Base-by-base conservation (phyloP, 495 filamentous ascomycete species). In the Penicillium paxilli region DNA sequence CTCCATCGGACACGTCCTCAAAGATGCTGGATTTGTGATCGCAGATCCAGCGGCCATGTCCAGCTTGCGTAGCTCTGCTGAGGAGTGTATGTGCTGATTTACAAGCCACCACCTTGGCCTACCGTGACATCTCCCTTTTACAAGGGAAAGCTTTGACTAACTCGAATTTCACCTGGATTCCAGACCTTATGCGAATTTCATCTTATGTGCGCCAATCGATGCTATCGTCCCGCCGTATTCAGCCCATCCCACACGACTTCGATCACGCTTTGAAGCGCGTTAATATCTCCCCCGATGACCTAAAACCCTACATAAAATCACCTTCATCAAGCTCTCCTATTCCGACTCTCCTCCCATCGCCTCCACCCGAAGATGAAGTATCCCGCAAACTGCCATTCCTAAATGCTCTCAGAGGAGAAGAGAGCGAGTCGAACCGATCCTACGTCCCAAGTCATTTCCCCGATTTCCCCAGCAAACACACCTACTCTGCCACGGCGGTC, bases 371-470 rank as follows among this genome's bases (percentile, higher is more conserved):
- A 33, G 75, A 81, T 26, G 68, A 73, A 4, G 66, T 54, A 49
- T 54, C 62, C 16, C 72, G 70, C 32, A 71, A 66, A 35, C 63
- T 69, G 3, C 71, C 75, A 20, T 76, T 86, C 4, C 66, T 88
- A 7, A 83, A 80, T 4, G 64, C 76, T 1, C 70, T 90, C 16
- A 81, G 76, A 30, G 80, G 74, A 8, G 71, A 76, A 35, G 64
- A 71, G 25, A 78, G 84, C 26, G 79, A 78, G 44, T 66, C 68
- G 22, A 63, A 61, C 21, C 75, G 70, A 55, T 63, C 69, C 22
- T 85, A 86, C 53, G 83, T 90, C 41, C 87, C 88, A 1, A 75
- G 69, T 45, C 80, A 87, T 47, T 87, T 92, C 53, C 89, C 89
- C 9, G 64, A 79, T 19, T 85, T 90, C 33, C 89, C 89, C 7